phyloP scores from a whole-genome alignment of 805 yeast genomes.

The Priceomyces carsonii region DNA sequence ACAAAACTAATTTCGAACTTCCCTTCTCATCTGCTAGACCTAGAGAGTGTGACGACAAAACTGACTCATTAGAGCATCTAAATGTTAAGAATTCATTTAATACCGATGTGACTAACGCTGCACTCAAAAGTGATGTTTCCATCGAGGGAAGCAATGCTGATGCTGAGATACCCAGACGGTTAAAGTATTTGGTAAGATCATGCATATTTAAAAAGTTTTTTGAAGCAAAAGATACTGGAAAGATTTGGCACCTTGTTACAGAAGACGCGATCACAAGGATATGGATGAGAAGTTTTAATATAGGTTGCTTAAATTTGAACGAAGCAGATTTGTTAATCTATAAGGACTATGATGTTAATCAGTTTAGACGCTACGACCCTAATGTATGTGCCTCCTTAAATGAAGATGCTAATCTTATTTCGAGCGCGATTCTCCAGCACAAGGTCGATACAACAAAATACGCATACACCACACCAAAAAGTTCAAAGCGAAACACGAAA shows the following conservation, averaged over 20 bases:
- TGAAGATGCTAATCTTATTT: conserved; percentile 22
- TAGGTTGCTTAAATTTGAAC: conserved; percentile 51
- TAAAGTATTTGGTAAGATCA: conserved; percentile 56
- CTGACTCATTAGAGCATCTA: conserved; percentile 2
- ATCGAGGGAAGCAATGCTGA: conserved; percentile 28
- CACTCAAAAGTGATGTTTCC: conserved; percentile 22
- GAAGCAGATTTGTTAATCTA: conserved; percentile 49
- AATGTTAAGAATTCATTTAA: conserved; percentile 3
- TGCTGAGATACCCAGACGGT: conserved; percentile 53
- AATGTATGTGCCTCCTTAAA: conserved; percentile 25
- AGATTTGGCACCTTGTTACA: conserved; percentile 59
- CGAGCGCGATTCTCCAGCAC: conserved; percentile 27
- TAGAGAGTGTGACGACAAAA: background rate
- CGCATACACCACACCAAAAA: conserved; percentile 12
- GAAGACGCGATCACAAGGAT: conserved; percentile 57
- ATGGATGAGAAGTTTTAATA: conserved; percentile 56
- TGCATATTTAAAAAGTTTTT: conserved; percentile 55
- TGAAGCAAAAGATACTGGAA: conserved; percentile 29
- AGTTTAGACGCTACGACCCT: conserved; percentile 23
- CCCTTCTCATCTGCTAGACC: conserved; percentile 1
- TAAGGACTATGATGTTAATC: conserved; percentile 36
- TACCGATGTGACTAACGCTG: conserved; percentile 5
- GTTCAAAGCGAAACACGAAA: conserved; percentile 14
- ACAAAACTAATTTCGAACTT: conserved; percentile 36
- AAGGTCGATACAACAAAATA: conserved; percentile 36